Base-by-base conservation (phyloP, 2,329 filamentous ascomycete species). In the Fusarium temperatum region DNA sequence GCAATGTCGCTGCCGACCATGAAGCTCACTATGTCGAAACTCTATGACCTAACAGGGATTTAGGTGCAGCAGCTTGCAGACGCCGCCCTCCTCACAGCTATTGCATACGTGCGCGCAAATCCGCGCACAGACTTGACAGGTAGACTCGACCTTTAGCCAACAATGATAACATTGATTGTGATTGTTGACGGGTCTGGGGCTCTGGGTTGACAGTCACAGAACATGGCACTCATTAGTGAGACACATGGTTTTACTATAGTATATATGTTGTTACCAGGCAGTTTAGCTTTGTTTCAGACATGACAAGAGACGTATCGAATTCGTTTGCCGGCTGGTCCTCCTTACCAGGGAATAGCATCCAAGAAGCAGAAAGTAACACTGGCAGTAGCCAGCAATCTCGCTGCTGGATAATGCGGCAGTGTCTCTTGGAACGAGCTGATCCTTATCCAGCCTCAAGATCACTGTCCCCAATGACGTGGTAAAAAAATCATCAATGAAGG, bases 151-250 rank as follows among this genome's bases (percentile, higher is more conserved):
- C 17, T 17, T n/a, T 54, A 45, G 36, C 57, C 61, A 73, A 57
- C 62, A 56, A 61, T 58, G 51, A 66, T 48, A 62, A 54, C 30
- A 48, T 53, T 62, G 59, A 58, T 41, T 63, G 30, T 32, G 39
- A 63, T 68, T 70, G 67, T 63, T 67, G 70, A 66, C 66, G 70
- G 66, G 63, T 66, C 68, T 77, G 75, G 66, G 74, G 65, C 62
- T 68, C 72, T 77, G 76, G 72, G 70, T 70, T 73, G 73, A 78
- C 70, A 72, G 68, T 73, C 72, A 68, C 75, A 73, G 68, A 75
- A 67, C 58, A 55, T 39, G 59, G 53, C 59, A 63, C 66, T 68
- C 61, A 74, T 68, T 78, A 65, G 50, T 58, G 59, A 61, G 68
- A 65, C 36, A 47, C 47, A 48, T 47, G 57, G 39, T 50, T 45